Evolutionary conservation across 768 basidiomycete genomes (phyloP).

Genomic region (Boletus rufocinnamomeus): DNA sequence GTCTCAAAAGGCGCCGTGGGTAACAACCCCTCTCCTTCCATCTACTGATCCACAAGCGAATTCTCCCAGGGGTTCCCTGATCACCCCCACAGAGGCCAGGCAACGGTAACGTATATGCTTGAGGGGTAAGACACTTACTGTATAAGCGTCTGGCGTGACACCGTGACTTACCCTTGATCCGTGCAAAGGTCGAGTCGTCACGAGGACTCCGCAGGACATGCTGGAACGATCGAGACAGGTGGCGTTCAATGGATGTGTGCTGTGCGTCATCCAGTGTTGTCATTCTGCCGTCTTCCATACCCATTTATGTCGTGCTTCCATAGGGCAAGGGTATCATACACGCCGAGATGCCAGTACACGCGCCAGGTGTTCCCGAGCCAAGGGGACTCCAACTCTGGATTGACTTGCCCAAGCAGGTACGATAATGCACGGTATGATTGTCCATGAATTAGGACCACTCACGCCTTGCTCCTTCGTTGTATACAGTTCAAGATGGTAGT

Average conservation of each 20-base stretch:
- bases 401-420: conserved; percentile 71
- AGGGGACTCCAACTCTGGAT: conserved; percentile 88
- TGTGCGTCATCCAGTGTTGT: conserved; percentile 40
- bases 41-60: background rate
- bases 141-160: background rate
- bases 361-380: conserved; percentile 65
- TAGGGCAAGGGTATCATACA: conserved; percentile 73
- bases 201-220: conserved; percentile 90
- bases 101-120: conserved; percentile 87
- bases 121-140: conserved; percentile 53
- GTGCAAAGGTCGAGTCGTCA: conserved; percentile 66
- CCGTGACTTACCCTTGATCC: background rate
- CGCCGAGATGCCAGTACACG: conserved; percentile 87
- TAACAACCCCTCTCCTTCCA: conserved; percentile 3
- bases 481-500: conserved; percentile 74
- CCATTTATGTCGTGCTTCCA: conserved; percentile 5
- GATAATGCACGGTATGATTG: conserved; percentile 4
- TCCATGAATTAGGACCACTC: conserved; percentile 18
- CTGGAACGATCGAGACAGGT: conserved; percentile 72
- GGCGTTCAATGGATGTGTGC: conserved; percentile 97
- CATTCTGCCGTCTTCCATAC: background rate
- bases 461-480: conserved; percentile 25
- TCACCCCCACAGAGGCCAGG: conserved; percentile 91
- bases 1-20: conserved; percentile 67
- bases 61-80: conserved; percentile 81